phyloP scores from a whole-genome alignment of 1,284 basidiomycete species.

The Pterulicium gracile region DNA sequence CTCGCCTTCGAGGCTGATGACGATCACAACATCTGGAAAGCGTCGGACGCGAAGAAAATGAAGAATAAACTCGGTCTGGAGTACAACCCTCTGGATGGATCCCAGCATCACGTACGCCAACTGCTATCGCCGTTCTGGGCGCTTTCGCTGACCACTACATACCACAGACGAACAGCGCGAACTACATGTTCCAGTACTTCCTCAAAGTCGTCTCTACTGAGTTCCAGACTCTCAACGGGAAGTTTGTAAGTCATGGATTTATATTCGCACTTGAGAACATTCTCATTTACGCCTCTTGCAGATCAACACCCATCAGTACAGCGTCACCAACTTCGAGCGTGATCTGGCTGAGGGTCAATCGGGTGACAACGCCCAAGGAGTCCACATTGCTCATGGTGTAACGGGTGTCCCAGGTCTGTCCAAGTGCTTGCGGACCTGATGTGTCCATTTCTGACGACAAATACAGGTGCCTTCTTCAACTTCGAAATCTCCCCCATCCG shows the following conservation, averaged over 20 bases:
- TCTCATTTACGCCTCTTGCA: constrained; percentile 14
- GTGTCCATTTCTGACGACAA: constrained; percentile 7
- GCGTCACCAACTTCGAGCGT: constrained; percentile 91
- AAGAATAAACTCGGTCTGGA: constrained; percentile 68
- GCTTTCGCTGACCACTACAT: constrained; percentile 7
- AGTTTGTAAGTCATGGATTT: constrained; percentile 37
- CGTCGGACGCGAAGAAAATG: constrained; percentile 50
- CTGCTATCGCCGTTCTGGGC: constrained; percentile 5
- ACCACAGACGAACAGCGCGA: constrained; percentile 48
- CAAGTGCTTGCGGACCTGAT: constrained; percentile 13
- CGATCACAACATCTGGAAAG: constrained; percentile 61
- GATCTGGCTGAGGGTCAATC: constrained; percentile 58
- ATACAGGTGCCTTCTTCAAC: constrained; percentile 79
- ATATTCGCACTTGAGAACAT: constrained; percentile 6
- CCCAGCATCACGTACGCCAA: constrained; percentile 45
- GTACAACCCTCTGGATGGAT: constrained; percentile 74
- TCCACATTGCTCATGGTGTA: constrained; percentile 74
- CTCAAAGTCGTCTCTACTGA: constrained; percentile 93
- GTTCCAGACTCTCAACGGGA: constrained; percentile 74
- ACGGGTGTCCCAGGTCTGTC: constrained; percentile 63
- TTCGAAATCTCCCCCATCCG: constrained; percentile 98
- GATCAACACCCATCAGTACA: constrained; percentile 86
- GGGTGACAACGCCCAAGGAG: constrained; percentile 59
- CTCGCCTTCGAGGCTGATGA: constrained; percentile 79
- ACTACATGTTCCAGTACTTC: constrained; percentile 97